phyloP scores from a whole-genome alignment of 2,329 filamentous ascomycete species.

The Fusarium sp. region DNA sequence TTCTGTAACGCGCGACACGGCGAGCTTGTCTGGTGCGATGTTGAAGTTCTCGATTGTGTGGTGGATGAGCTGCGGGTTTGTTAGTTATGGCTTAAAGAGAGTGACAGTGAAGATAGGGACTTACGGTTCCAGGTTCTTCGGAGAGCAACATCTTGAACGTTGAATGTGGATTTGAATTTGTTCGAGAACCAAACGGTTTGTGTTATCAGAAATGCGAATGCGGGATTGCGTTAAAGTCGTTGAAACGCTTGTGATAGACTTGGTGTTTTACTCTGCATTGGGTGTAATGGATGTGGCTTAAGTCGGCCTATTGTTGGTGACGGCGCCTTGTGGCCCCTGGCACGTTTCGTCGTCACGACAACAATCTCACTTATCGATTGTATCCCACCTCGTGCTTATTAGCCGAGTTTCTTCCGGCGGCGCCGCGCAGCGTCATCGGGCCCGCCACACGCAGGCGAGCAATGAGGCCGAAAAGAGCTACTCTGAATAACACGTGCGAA shows the following conservation, averaged over 20 bases:
- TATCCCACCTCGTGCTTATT: not conserved
- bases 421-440: conserved; percentile 45
- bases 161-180: not conserved
- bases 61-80: conserved; percentile 77
- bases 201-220: not conserved
- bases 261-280: conserved; percentile 27
- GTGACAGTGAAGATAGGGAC: conserved; percentile 44
- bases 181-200: not conserved
- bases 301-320: no score
- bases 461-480: conserved; percentile 36
- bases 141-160: conserved; percentile 86
- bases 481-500: conserved; percentile 33
- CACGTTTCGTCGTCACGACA: conserved; percentile 49
- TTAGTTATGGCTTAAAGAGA: conserved; percentile 19
- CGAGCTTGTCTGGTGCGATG: conserved; percentile 87
- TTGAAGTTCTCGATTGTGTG: conserved; percentile 97
- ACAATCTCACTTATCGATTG: conserved; percentile 42
- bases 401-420: conserved; percentile 42
- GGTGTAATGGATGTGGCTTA: not conserved
- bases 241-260: conserved; percentile 13
- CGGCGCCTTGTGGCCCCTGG: not conserved
- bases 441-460: conserved; percentile 42
- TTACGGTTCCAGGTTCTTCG: conserved; percentile 88
- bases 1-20: conserved; percentile 85
- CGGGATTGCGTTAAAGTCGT: not conserved